These are phyloP conservation scores for Anacardium occidentale DNA, from an alignment of 345 rosid genomes.

Conservation along the genomic window DNA sequence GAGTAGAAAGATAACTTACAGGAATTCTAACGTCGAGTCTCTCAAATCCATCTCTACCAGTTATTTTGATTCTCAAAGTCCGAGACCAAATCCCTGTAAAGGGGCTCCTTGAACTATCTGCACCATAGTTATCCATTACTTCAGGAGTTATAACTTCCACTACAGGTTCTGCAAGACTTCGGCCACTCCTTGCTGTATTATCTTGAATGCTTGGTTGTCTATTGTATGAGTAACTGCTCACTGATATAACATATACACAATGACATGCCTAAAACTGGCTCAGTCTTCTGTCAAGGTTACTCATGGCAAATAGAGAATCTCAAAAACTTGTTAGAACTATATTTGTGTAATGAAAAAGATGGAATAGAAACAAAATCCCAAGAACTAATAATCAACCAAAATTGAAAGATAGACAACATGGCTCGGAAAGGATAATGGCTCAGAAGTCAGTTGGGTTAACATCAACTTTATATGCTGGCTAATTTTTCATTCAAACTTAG, in stretches of 20 bases:
- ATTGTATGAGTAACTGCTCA: slow-evolving; percentile 46
- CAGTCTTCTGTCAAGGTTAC: background rate
- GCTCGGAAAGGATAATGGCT: background rate
- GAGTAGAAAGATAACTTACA: slow-evolving; percentile 44
- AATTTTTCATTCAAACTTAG: background rate
- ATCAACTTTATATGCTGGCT: background rate
- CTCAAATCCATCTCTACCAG: slow-evolving; percentile 82
- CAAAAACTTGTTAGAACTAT: background rate
- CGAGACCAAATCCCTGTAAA: slow-evolving; percentile 86
- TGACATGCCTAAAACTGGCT: background rate
- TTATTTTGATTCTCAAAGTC: slow-evolving; percentile 70
- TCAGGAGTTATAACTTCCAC: slow-evolving; percentile 90
- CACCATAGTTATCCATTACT: slow-evolving; percentile 48
- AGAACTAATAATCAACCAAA: background rate
- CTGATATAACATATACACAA: slow-evolving; percentile 30
- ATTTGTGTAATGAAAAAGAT: background rate
- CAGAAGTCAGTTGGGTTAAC: background rate
- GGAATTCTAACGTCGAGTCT: slow-evolving; percentile 87
- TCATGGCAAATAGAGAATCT: background rate
- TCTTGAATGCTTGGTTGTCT: slow-evolving; percentile 50
- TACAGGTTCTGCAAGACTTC: slow-evolving; percentile 51
- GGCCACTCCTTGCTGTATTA: slow-evolving; percentile 44
- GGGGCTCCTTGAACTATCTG: slow-evolving; percentile 59
- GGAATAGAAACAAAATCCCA: background rate
- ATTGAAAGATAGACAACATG: background rate